Base-by-base conservation (phyloP, 306 rosid species). In the Quercus cerris region DNA sequence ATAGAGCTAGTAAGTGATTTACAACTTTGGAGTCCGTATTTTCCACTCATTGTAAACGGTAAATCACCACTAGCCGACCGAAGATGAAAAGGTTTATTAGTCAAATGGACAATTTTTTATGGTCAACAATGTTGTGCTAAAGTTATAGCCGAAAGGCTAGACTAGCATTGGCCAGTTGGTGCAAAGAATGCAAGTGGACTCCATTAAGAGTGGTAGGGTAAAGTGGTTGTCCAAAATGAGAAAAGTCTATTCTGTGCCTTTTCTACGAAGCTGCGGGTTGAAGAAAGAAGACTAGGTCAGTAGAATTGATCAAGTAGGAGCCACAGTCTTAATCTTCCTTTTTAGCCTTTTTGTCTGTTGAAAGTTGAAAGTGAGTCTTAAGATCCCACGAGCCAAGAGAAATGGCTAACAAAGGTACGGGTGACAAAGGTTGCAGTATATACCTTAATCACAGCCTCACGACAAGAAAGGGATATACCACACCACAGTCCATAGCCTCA, bases 381-480 rank as follows among this genome's bases (percentile, higher is more conserved):
- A 70, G 56, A 33, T 44, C 31, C 28, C 44, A 18, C 23, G 23
- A 71, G 71, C 81, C 91, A 77, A 79, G 82, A 70, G 80, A 84
- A 74, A 69, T 72, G 88, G 92, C 69, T 80, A 68, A 78, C 75
- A 74, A 83, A 56, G 46, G 25, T 57, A 55, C 14, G 87, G 84
- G 69, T 46, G 66, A 56, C 67, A 79, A 17, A 13, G 77, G 79
- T 38, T 38, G 46, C 46, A 38, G 46, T 38, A 71, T 79, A 59
- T 67, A 31, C 77, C 77, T 56, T 13, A 56, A 1, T 22, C 27
- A 14, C 51, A 31, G 27, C 81, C 56, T 41, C 25, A 19, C 18
- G 28, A 11, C 63, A 22, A 27, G 1, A 52, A 52, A 6, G 30
- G 14, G 13, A 72, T 17, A 72, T 49, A 49, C 54, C 54, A 49